Conservation (phyloP, 805 yeast genomes). For the Saccharomyces cerevisiae region DNA sequence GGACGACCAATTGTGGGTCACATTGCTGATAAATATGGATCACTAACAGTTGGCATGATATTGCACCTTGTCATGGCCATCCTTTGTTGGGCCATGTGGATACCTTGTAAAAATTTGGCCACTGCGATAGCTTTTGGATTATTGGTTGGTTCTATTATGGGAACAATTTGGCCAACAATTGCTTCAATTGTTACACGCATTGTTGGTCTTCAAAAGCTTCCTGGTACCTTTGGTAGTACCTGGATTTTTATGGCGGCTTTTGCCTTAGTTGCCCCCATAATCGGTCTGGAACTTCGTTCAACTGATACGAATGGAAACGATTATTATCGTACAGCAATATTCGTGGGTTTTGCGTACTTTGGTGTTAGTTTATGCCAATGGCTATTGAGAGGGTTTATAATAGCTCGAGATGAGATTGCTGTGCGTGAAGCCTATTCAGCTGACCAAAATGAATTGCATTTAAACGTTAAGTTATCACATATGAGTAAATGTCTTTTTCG, state of each 20-base stretch:
- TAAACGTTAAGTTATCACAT: slow-evolving; percentile 8
- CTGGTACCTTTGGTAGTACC: slow-evolving; percentile 41
- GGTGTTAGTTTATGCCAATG: slow-evolving; percentile 38
- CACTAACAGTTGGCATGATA: slow-evolving; percentile 38
- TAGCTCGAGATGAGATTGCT: slow-evolving; percentile 39
- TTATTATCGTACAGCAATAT: slow-evolving; percentile 47
- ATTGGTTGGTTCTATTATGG: slow-evolving; percentile 51
- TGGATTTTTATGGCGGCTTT: slow-evolving; percentile 46
- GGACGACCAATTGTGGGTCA: slow-evolving; percentile 53
- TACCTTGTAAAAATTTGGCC: slow-evolving; percentile 49
- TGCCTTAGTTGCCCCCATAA: slow-evolving; percentile 51
- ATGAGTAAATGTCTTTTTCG: slow-evolving; percentile 5
- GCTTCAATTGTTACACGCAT: slow-evolving; percentile 45
- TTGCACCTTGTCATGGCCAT: slow-evolving; percentile 35
- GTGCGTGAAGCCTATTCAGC: slow-evolving; percentile 19
- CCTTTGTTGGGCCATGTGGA: slow-evolving; percentile 44
- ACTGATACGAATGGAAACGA: slow-evolving; percentile 28
- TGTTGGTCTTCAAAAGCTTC: slow-evolving; percentile 46
- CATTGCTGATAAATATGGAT: slow-evolving; percentile 44
- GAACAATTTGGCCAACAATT: slow-evolving; percentile 49
- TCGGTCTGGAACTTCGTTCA: slow-evolving; percentile 45
- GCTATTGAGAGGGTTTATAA: slow-evolving; percentile 46
- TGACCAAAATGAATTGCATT: slow-evolving; percentile 23
- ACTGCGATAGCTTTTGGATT: slow-evolving; percentile 47
- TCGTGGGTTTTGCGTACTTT: slow-evolving; percentile 49